Base-by-base conservation (phyloP, 495 filamentous ascomycete genomes). In the Trichoderma orchidacearum region DNA sequence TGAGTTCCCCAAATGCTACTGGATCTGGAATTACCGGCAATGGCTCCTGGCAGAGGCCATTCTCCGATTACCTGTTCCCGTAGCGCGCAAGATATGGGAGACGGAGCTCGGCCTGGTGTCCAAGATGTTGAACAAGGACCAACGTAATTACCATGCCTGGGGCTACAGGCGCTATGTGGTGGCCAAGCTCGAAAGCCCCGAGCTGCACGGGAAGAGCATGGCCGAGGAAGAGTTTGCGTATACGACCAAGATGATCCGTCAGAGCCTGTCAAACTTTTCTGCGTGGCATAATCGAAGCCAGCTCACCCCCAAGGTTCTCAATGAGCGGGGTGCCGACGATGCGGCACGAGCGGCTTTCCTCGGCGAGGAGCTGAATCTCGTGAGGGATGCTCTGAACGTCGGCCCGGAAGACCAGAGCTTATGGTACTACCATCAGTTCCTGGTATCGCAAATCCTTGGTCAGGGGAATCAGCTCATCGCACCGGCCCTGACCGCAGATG, bases 1-100 rank as follows among this genome's bases (percentile, higher is more conserved):
- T 31, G 80, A 89, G 59, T 89, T 80, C 62, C 94, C 93, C 25
- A 99, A 99, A 72, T 97, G 93, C 75, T 99, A 99, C 75, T 96
- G 93, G 90, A 89, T 99, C 41, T 99, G 93, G 93, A 95, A 94
- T 67, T 88, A 96, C 70, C 85, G 93, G n/a, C 70, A 83, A 12
- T 97, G 94, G 93, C 72, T 90, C 1, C 73, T 99, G 17, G 72
- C 84, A 50, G 80, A 88, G 66, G 82, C 83, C 45, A 85, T 84
- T 38, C 66, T 71, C 11, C 74, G 83, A 31, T 75, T 95, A 7
- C 76, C 80, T 11, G 50, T 65, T 3, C 12, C 69, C 0, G 61
- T 72, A n/a, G 77, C 86, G 1, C 77, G 79, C 15, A 63, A 72
- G 51, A 71, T 95, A 23, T 97, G 92, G 94, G 75, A 86, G 62